Conservation (phyloP, 495 filamentous ascomycete genomes). For the Recurvomyces mirabilis region DNA sequence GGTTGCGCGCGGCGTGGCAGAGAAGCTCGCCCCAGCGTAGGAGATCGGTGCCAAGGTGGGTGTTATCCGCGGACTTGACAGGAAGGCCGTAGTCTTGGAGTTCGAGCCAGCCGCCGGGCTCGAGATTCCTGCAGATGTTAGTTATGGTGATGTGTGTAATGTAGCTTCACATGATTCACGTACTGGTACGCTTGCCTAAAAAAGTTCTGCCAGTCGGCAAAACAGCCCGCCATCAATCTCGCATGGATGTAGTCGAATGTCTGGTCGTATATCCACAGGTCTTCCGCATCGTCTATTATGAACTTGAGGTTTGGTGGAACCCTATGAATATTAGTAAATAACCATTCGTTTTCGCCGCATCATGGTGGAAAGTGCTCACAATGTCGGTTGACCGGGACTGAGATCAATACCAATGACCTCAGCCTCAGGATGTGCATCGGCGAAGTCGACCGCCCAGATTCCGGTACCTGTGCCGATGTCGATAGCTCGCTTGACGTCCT, state of each 20-base stretch:
- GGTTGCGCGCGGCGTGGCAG: constrained; percentile 15
- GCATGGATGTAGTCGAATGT: constrained; percentile 45
- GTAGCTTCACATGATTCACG: too few relatives aligned
- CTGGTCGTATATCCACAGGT: constrained; percentile 40
- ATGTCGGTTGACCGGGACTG: constrained; percentile 41
- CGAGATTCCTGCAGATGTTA: constrained; percentile 24
- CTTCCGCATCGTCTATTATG: constrained; percentile 44
- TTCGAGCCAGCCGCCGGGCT: constrained; percentile 42
- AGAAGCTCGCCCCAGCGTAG: constrained; percentile 21
- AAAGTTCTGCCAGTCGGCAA: constrained; percentile 39
- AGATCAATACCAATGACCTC: constrained; percentile 39
- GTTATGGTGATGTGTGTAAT: too few relatives aligned
- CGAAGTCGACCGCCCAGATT: constrained; percentile 31
- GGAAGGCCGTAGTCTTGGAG: constrained; percentile 35
- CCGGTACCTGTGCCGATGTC: constrained; percentile 32
- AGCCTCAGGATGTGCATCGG: constrained; percentile 14
- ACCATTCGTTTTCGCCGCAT: neutral
- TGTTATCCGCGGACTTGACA: constrained; percentile 15
- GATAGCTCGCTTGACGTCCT: constrained; percentile 26
- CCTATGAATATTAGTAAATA: constrained; percentile 6
- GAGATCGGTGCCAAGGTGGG: constrained; percentile 17
- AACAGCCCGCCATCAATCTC: constrained; percentile 39
- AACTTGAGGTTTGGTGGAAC: constrained; percentile 45
- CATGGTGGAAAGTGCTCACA: constrained; percentile 23
- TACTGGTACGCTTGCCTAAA: constrained; percentile 33